These are phyloP conservation scores for Mycena belliarum DNA, from an alignment of 768 basidiomycete species.

Conservation along the genomic window DNA sequence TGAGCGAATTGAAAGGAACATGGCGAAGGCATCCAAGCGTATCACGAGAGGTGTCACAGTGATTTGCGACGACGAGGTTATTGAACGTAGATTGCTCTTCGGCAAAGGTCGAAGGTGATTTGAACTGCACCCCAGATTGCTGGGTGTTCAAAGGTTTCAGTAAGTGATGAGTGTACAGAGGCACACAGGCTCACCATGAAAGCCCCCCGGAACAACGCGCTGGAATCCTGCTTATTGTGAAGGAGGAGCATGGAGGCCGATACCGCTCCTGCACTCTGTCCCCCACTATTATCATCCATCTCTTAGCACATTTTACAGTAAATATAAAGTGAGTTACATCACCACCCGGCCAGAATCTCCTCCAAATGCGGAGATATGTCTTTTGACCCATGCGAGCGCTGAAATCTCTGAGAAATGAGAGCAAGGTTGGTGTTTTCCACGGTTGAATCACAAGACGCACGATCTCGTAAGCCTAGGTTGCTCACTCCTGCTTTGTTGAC, in stretches of 20 bases:
- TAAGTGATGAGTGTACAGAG: neutral
- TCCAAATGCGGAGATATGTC: slow-evolving; percentile 55
- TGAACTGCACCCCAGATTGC: neutral
- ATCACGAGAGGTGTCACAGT: slow-evolving; percentile 28
- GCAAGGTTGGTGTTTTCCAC: too few relatives aligned
- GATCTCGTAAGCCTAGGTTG: slow-evolving; percentile 10
- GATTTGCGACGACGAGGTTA: slow-evolving; percentile 2
- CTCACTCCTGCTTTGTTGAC: neutral
- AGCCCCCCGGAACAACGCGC: neutral
- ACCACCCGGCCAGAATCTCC: slow-evolving; percentile 53
- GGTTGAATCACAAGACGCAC: slow-evolving; percentile 1
- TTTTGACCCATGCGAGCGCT: slow-evolving; percentile 58
- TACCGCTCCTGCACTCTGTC: slow-evolving; percentile 3
- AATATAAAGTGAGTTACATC: slow-evolving; percentile 28
- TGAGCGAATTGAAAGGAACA: slow-evolving; percentile 30
- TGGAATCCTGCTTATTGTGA: slow-evolving; percentile 1
- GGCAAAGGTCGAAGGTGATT: neutral
- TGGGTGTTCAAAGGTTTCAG: neutral
- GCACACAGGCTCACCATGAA: neutral
- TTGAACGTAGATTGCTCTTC: slow-evolving; percentile 8
- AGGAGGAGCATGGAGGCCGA: neutral
- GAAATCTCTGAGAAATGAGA: slow-evolving; percentile 27
- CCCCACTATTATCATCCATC: slow-evolving; percentile 1
- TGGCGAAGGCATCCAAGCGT: slow-evolving; percentile 35
- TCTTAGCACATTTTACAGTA: neutral